Conservation (phyloP, 352 stramenopile species). For the Aphanomyces invadans region DNA sequence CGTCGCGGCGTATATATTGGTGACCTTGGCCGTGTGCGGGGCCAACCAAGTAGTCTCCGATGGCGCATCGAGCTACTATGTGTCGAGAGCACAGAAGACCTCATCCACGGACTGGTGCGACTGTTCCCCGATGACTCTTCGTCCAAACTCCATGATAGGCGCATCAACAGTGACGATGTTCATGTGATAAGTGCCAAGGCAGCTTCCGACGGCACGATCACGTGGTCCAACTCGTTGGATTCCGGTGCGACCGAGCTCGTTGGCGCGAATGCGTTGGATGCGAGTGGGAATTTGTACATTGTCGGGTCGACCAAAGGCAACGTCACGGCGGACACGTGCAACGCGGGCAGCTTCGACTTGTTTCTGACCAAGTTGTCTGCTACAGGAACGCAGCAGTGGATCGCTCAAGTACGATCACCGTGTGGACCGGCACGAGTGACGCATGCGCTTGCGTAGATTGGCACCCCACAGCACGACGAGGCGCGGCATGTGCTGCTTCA, state of each 20-base stretch:
- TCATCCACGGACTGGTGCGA: not conserved
- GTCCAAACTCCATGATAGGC: not conserved
- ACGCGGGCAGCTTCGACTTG: conserved; percentile 23
- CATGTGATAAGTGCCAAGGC: conserved; percentile 11
- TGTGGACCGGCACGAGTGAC: not conserved
- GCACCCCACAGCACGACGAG: conserved; percentile 23
- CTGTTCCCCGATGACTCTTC: not conserved
- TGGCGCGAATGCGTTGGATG: conserved; percentile 14
- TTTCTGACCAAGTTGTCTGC: conserved; percentile 16
- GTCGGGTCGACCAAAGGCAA: conserved; percentile 20
- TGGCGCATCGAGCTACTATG: not conserved
- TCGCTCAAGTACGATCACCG: not conserved
- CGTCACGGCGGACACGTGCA: conserved; percentile 3
- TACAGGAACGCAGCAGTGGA: not conserved
- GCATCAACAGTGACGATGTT: not conserved
- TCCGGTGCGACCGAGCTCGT: conserved; percentile 19
- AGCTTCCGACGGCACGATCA: not conserved
- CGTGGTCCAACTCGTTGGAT: conserved; percentile 4
- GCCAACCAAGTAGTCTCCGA: not conserved
- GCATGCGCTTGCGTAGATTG: conserved; percentile 12
- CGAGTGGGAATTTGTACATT: conserved; percentile 20
- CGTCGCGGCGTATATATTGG: not conserved
- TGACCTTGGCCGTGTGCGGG: not conserved
- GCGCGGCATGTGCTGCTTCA: conserved; percentile 8
- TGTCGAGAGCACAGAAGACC: not conserved